Base-by-base conservation (phyloP, 1,284 basidiomycete genomes). In the Puccinia polysora region DNA sequence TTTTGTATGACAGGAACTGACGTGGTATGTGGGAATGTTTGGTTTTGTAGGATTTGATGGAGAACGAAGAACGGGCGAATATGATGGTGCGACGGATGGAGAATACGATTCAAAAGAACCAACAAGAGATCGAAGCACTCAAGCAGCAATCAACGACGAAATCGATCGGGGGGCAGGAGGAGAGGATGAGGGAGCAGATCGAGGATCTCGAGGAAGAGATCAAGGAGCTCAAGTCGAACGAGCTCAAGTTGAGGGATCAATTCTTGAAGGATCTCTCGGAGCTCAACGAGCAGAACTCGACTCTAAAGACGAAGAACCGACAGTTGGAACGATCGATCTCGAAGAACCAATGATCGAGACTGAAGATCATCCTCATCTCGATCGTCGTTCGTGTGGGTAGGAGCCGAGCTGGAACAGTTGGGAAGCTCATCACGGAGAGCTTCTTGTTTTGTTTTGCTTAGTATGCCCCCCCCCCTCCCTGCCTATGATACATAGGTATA, bases 11-110 rank as follows among this genome's bases (percentile, higher is more conserved):
- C 8, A 38, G 12, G 8, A 20, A 52, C 7, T 12, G 14, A 49
- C 12, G 32, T 14, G 18, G 20, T 25, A 20, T 18, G 10, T 32
- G 28, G 3, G 2, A 28, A 25, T 15, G 30, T 4, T 15, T 60
- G 38, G 25, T 7, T 3, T 32, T 40, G 18, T 18, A 67, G 65
- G 65, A 55, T 28, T 40, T 67, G 40, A 67, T 67, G 65, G 65
- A 67, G 38, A 67, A 52, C 23, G 65, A 67, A 56, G 65, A 67
- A 28, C 53, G 56, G 32, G 36, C 65, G 20, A 18, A 43, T 28
- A 50, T 50, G 36, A 28, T 67, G 2, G 65, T 32, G 2, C n/a
- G 18, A 8, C 32, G 52, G 7, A 15, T 52, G 10, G 65, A 67
- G 38, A 14, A 2, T 1, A 14, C 18, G 14, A 43, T 43, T 18